phyloP scores from a whole-genome alignment of 2,329 filamentous ascomycete species.

The Scedosporium boydii region DNA sequence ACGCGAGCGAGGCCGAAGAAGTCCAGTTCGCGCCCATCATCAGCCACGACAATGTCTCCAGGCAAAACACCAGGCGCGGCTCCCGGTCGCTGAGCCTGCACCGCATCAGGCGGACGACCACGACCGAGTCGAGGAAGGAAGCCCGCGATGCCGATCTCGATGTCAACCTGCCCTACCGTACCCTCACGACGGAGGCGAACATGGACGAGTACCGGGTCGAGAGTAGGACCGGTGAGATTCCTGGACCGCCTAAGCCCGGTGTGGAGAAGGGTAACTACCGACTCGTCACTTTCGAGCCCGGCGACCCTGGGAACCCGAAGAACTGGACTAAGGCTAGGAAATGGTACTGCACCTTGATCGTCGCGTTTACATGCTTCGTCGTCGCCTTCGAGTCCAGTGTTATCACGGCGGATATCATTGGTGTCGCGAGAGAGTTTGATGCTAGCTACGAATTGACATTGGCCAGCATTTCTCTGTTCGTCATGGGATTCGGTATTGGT shows the following conservation, averaged over 20 bases:
- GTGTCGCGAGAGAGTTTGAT: conserved; percentile 52
- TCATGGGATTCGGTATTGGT: conserved; percentile 69
- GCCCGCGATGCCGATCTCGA: conserved; percentile 31
- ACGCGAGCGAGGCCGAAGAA: neutral
- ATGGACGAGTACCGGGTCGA: conserved; percentile 60
- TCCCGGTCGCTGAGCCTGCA: neutral
- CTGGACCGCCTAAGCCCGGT: conserved; percentile 24
- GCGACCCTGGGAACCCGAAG: conserved; percentile 72
- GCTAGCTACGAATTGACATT: conserved; percentile 66
- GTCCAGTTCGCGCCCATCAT: conserved; percentile 8
- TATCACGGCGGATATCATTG: conserved; percentile 65
- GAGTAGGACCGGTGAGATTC: conserved; percentile 51
- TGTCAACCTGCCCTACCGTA: conserved; percentile 55
- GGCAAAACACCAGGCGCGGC: neutral
- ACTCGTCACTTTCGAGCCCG: conserved; percentile 56
- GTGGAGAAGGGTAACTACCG: conserved; percentile 26
- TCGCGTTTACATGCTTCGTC: conserved; percentile 66
- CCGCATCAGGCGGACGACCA: neutral
- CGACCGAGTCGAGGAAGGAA: conserved; percentile 21
- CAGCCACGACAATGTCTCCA: neutral
- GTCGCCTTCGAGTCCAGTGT: conserved; percentile 64
- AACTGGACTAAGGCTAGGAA: conserved; percentile 74
- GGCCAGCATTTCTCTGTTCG: conserved; percentile 65
- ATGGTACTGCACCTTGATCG: conserved; percentile 80
- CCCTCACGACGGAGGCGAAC: conserved; percentile 49